Evolutionary conservation across 2,329 filamentous ascomycete genomes (phyloP), one percentile per base, ranked within the genome.

Genomic region (Hypoxylon sp.): DNA sequence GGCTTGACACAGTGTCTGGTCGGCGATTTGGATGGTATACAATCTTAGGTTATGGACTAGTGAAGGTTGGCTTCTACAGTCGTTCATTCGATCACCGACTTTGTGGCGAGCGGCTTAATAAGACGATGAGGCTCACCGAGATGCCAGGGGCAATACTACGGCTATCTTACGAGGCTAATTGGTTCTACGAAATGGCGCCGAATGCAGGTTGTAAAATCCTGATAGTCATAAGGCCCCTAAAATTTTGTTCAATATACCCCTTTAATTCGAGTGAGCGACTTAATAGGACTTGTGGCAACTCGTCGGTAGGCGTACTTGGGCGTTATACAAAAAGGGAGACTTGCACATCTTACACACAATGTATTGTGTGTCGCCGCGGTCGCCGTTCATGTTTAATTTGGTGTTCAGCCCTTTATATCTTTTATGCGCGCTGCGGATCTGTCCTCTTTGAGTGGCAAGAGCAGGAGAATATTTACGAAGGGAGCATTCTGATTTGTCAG

Each of bases 361-460:
- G 30, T 51, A 25, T 33, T 56, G 33, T 50, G 31, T 42, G 33
- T 46, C 54, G 27, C 49, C 42, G n/a, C 37, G 46, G 35, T 53
- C 20, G 42, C 25, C 11, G 27, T 44, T 5, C 11, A 53, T 22
- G 33, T 27, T 60, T 27, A 46, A 61, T 61, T 33, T 44, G 27
- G 25, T 42, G 49, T 46, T 46, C 13, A 46, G 37, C 27, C n/a
- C 7, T 30, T 40, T 40, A 25, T 54, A 48, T 44, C 7, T 31
- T 27, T 58, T 27, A 63, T 59, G 48, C 22, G 37, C 53, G 35
- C 49, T 14, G 55, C 25, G 48, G 49, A 63, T 63, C 50, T 33
- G 37, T 17, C 54, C 31, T 55, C 10, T 40, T 37, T 53, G 33
- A 27, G 30, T 13, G 48, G 54, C 4, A 11, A 14, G 14, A 50